phyloP scores from a whole-genome alignment of 2,329 filamentous ascomycete species.

The Verticillium isaacii region DNA sequence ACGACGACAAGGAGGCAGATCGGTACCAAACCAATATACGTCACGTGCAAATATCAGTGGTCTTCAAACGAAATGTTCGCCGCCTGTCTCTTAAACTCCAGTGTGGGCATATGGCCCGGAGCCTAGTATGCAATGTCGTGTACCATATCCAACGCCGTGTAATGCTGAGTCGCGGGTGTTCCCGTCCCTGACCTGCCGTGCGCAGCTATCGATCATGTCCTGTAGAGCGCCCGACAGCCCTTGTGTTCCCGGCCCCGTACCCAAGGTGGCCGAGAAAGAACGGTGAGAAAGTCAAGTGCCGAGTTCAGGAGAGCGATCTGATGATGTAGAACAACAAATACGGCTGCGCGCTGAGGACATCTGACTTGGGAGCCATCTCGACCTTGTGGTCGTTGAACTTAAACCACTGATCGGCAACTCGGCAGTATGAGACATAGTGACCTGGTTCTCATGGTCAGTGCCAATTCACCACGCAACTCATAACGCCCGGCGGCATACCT shows the following conservation, averaged over 20 bases:
- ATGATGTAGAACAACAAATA: constrained; percentile 88
- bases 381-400: constrained; percentile 95
- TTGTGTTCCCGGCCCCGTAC: not conserved
- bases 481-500: constrained; percentile 61
- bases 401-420: constrained; percentile 85
- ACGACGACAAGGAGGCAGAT: not conserved
- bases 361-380: constrained; percentile 73
- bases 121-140: not conserved
- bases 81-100: not conserved
- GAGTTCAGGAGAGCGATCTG: constrained; percentile 46
- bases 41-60: not conserved
- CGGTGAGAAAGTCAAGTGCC: not conserved
- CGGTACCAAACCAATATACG: not conserved
- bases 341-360: constrained; percentile 80
- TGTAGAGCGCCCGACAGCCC: not conserved
- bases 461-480: not conserved
- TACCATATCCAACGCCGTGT: not conserved
- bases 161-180: not conserved
- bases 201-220: not conserved
- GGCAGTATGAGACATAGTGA: constrained; percentile 84
- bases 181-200: not conserved
- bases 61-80: not conserved
- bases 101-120: not conserved
- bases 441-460: constrained; percentile 27
- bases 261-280: not conserved